Base-by-base conservation (phyloP, 2,329 filamentous ascomycete species). In the Cordyceps militaris region DNA sequence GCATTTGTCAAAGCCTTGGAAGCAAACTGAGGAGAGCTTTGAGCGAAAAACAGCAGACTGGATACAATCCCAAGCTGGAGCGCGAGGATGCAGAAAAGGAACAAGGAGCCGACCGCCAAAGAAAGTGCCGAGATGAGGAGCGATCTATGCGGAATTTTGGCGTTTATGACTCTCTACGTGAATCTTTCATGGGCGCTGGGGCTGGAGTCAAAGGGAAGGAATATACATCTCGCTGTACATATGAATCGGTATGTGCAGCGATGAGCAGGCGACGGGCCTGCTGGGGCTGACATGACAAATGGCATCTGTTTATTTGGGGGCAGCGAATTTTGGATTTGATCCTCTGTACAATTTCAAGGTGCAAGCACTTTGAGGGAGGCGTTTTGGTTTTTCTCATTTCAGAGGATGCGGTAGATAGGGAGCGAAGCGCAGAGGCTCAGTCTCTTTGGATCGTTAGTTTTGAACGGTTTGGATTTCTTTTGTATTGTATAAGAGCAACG, bases 401-500 rank as follows among this genome's bases (percentile, higher is more conserved):
- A 38, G 7, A 21, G 26, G 49, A 19, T 42, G 19, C 40, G 24
- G 10, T 10, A 52, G 4, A 32, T 30, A 13, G 26, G 50, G 34
- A n/a, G 13, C 8, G 52, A 21, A 40, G 32, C 52, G 30, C 10
- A 23, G 52, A 47, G 42, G 52, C 30, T 28, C 40, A 10, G 52
- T 47, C 16, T 55, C 38, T 28, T 55, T 38, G 49, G 40, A 24
- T 38, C 28, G 8, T n/a, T 30, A 7, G 19, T 49, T 50, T 44
- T 23, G 19, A 43, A 10, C 8, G 16, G 32, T 14, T 8, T 43
- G 9, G 32, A 24, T 11, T 24, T 57, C 8, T 43, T 26, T 36
- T 53, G 49, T 54, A 58, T 54, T 49, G 49, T 58, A 58, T 8
- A 43, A 36, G 36, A 48, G 49, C 43, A 58, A 50, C 32, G 50